These are phyloP conservation scores for Mycocentrospora acerina DNA, from an alignment of 2,329 filamentous ascomycete genomes.

Conservation along the genomic window DNA sequence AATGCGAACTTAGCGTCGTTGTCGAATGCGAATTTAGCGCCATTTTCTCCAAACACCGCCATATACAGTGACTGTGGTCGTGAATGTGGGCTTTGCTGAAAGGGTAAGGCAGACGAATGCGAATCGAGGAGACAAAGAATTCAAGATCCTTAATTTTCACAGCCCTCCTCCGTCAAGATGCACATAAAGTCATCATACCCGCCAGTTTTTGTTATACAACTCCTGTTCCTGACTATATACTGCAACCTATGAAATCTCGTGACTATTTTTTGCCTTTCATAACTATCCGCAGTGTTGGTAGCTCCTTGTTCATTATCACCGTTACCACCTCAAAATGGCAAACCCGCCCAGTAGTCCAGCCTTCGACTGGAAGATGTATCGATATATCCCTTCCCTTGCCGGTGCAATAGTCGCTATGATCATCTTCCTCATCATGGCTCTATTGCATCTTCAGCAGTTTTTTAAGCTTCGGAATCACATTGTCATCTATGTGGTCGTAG, in stretches of 20 bases:
- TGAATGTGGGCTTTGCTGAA: no score
- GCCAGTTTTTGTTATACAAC: no score
- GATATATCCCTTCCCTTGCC: conserved; percentile 31
- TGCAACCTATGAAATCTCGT: no score
- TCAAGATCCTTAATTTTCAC: no score
- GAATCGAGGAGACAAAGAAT: no score
- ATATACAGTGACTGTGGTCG: no score
- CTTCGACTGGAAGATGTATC: conserved; percentile 40
- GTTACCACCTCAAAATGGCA: conserved; percentile 11
- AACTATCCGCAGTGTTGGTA: no score
- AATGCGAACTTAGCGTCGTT: conserved; percentile 13
- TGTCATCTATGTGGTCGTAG: conserved; percentile 29
- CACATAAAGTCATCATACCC: no score
- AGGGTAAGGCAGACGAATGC: no score
- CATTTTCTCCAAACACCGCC: no score
- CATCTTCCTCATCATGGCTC: conserved; percentile 24
- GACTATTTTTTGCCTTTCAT: conserved; percentile 1
- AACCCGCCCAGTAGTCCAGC: conserved; percentile 20
- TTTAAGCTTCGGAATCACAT: conserved; percentile 17
- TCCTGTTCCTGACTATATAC: neutral
- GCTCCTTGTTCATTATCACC: neutral
- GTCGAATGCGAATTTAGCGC: no score
- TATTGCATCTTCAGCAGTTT: conserved; percentile 24
- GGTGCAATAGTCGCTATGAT: conserved; percentile 25
- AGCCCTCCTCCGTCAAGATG: no score